These are phyloP conservation scores for Lachancea meyersii DNA, from an alignment of 805 yeast species.

Conservation along the genomic window DNA sequence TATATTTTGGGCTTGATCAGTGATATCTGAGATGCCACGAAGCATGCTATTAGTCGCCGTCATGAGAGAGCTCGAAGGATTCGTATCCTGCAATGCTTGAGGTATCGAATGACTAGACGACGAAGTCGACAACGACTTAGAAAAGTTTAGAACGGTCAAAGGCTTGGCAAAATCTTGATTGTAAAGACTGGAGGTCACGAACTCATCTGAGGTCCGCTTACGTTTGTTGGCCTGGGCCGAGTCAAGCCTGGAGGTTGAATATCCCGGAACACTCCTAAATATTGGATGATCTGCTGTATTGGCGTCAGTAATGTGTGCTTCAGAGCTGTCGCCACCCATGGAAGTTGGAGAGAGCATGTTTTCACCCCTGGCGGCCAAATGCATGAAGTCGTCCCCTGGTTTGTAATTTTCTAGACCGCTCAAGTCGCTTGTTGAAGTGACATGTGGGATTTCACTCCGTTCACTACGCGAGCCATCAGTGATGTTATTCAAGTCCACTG, in stretches of 20 bases:
- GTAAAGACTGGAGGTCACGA: background rate
- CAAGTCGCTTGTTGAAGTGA: conserved; percentile 10
- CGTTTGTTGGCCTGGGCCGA: conserved; percentile 17
- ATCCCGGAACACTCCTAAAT: background rate
- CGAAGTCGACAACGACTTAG: conserved; percentile 10
- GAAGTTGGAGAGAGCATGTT: conserved; percentile 55
- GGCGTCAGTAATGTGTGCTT: conserved; percentile 31
- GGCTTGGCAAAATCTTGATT: conserved; percentile 3
- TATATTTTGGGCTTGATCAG: conserved; percentile 7
- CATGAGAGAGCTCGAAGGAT: conserved; percentile 4
- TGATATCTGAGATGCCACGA: conserved; percentile 10
- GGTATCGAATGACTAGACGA: conserved; percentile 11
- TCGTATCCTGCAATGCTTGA: conserved; percentile 3
- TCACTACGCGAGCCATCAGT: conserved; percentile 9
- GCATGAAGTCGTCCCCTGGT: conserved; percentile 2
- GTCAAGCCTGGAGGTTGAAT: conserved; percentile 14
- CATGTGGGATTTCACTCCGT: conserved; percentile 8
- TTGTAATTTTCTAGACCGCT: conserved; percentile 8
- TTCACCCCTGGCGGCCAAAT: conserved; percentile 10
- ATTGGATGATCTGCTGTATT: background rate
- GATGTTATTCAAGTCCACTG: conserved; percentile 12
- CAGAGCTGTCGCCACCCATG: conserved; percentile 54
- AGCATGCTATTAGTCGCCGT: conserved; percentile 11
- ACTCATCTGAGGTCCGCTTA: conserved; percentile 15
- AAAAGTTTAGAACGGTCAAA: background rate